phyloP scores from a whole-genome alignment of 2,329 filamentous ascomycete genomes.

The Atkinsonella hypoxylon region DNA sequence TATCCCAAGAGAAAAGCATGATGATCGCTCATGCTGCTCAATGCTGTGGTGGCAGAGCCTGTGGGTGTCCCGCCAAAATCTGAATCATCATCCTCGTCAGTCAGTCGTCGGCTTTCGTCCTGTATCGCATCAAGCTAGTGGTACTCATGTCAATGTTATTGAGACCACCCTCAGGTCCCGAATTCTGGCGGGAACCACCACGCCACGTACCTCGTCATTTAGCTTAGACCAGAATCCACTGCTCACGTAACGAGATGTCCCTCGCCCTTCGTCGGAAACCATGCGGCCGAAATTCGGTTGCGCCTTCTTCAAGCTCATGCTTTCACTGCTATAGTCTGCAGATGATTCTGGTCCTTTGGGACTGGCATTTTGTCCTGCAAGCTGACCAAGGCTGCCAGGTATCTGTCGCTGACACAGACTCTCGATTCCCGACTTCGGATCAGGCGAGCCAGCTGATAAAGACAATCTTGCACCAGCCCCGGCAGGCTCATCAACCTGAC shows the following conservation, averaged over 20 bases:
- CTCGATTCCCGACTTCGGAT: constrained; percentile 8
- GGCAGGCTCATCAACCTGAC: constrained; percentile 44
- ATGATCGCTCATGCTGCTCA: constrained; percentile 35
- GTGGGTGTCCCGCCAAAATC: constrained; percentile 48
- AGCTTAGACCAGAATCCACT: constrained; percentile 67
- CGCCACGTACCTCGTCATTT: constrained; percentile 50
- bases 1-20: constrained; percentile 65
- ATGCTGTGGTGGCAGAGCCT: constrained; percentile 24
- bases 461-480: constrained; percentile 19
- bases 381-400: constrained; percentile 6
- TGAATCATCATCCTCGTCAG: constrained; percentile 35
- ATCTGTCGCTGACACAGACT: constrained; percentile 5
- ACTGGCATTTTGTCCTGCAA: constrained; percentile 7
- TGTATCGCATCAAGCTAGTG: constrained; percentile 30
- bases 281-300: constrained; percentile 50
- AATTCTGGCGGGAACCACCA: neutral
- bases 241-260: constrained; percentile 61
- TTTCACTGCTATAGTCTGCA: constrained; percentile 23
- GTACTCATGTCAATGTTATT: neutral
- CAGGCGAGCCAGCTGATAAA: constrained; percentile 20
- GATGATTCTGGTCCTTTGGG: constrained; percentile 16
- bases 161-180: neutral
- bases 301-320: constrained; percentile 15
- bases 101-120: constrained; percentile 34
- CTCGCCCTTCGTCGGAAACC: constrained; percentile 56